Evolutionary conservation across 1,139 yeast species (phyloP).

Genomic region (Sugiyamaella novakii): DNA sequence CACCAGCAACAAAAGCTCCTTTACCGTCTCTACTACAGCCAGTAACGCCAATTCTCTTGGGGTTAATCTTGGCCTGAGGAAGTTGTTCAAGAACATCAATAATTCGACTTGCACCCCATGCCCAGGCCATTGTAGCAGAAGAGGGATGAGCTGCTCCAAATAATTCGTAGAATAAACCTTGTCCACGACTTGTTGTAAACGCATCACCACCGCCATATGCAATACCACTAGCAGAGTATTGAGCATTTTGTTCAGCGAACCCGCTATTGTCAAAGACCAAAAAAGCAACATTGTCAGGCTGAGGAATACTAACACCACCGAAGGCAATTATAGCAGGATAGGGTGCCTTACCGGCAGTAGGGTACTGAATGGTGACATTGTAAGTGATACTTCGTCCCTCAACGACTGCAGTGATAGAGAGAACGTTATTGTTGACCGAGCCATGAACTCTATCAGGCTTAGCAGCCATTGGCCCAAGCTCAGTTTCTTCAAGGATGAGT

Average conservation of each 20-base stretch:
- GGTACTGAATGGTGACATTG: conserved; percentile 13
- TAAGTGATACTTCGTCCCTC: conserved; percentile 8
- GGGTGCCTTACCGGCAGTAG: conserved; percentile 13
- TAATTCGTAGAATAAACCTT: conserved; percentile 12
- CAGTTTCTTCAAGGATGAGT: conserved; percentile 6
- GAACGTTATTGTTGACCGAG: conserved; percentile 1
- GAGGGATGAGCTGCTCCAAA: conserved; percentile 13
- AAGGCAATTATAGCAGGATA: conserved; percentile 15
- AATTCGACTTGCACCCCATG: conserved; percentile 16
- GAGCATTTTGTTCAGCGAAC: conserved; percentile 9
- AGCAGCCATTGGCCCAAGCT: conserved; percentile 10
- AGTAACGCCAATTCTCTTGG: conserved; percentile 14
- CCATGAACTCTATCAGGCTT: conserved; percentile 12
- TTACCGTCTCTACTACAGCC: conserved; percentile 16
- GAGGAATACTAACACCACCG: conserved; percentile 15
- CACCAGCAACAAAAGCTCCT: conserved; percentile 17
- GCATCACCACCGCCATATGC: conserved; percentile 14
- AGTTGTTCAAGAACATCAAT: conserved; percentile 12
- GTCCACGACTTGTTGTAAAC: conserved; percentile 6
- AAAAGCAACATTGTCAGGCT: conserved; percentile 15
- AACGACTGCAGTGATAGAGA: conserved; percentile 3
- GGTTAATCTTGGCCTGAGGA: conserved; percentile 14
- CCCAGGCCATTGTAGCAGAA: conserved; percentile 17
- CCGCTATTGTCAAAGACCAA: conserved; percentile 14
- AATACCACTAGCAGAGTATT: conserved; percentile 8